phyloP scores from a whole-genome alignment of 2,329 filamentous ascomycete genomes.

The Microcyclospora tardicrescens region DNA sequence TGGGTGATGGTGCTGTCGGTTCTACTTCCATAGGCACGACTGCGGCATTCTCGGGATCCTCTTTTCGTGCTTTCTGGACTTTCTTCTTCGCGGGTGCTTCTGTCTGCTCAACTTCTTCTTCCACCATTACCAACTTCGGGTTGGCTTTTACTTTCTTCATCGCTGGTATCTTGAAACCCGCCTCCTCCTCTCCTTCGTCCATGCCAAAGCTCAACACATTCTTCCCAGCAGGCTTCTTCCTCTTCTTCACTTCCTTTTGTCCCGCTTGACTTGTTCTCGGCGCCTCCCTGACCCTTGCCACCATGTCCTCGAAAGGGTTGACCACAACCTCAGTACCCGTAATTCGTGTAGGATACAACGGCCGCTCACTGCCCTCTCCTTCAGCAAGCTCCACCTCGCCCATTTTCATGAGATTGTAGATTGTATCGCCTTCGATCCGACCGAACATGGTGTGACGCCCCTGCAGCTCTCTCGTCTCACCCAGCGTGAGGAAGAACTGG shows the following conservation, averaged over 20 bases:
- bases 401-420: conserved; percentile 92
- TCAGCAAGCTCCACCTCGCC: conserved; percentile 68
- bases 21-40: no score
- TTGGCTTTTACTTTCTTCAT: conserved; percentile 70
- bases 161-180: conserved; percentile 40
- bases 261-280: conserved; percentile 35
- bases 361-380: conserved; percentile 61
- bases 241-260: conserved; percentile 42
- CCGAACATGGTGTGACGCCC: conserved; percentile 92
- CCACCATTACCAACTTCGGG: conserved; percentile 51
- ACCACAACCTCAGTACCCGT: conserved; percentile 60
- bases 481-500: conserved; percentile 94
- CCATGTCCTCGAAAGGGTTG: conserved; percentile 74
- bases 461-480: conserved; percentile 67
- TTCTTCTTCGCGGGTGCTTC: conserved; percentile 13
- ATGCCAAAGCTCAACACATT: conserved; percentile 63
- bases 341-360: conserved; percentile 74
- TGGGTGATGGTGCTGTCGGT: conserved; percentile 4
- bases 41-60: background rate
- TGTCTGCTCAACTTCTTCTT: conserved; percentile 15
- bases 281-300: conserved; percentile 50
- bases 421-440: conserved; percentile 79
- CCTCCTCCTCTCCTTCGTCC: conserved; percentile 48
- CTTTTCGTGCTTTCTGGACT: conserved; percentile 5
- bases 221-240: conserved; percentile 62